Base-by-base conservation (phyloP, 345 rosid species). In the Boechera divaricarpa region DNA sequence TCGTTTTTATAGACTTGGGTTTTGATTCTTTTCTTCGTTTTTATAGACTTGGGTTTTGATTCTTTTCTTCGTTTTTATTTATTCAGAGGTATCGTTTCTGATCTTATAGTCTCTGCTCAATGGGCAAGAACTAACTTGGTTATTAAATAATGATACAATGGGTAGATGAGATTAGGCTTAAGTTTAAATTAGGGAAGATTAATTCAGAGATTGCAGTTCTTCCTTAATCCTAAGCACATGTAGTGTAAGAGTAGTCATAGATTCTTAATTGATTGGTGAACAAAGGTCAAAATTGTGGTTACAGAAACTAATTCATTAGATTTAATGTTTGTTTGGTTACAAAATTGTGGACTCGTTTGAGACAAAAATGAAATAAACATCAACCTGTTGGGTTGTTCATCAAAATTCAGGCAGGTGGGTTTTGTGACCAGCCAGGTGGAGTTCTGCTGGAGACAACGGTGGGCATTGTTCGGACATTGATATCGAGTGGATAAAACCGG, bases 401-500 rank as follows among this genome's bases (percentile, higher is more conserved):
- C 16, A 68, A 18, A 18, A 29, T 29, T 79, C 72, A 74, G 49
- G 47, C 48, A 69, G 75, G 53, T 63, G 21, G 53, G 61, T 33
- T 79, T 61, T 79, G 67, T 47, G 73, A 44, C 85, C 90, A 84
- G 24, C 73, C 72, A 35, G 79, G 54, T 31, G 95, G 92, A 51
- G 77, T 45, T 53, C 91, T 81, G 39, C 60, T 79, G 0, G 89
- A 85, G 67, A 67, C 73, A 29, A 71, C 6, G 32, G 81, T 59
- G 36, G 97, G 97, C 81, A 86, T 65, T 33, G 82, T 54, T 15
- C 62, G 74, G 32, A 91, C 73, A 49, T 89, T 94, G 84, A 94
- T 86, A 75, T 85, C 92, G 28, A 85, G 70, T 1, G 98, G 98
- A 11, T 79, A 57, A 80, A 91, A 54, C 1, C 96, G 90, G 69